Evolutionary conservation across 345 rosid species (phyloP), one percentile per base, ranked within the genome.

Genomic region (Pistacia vera): DNA sequence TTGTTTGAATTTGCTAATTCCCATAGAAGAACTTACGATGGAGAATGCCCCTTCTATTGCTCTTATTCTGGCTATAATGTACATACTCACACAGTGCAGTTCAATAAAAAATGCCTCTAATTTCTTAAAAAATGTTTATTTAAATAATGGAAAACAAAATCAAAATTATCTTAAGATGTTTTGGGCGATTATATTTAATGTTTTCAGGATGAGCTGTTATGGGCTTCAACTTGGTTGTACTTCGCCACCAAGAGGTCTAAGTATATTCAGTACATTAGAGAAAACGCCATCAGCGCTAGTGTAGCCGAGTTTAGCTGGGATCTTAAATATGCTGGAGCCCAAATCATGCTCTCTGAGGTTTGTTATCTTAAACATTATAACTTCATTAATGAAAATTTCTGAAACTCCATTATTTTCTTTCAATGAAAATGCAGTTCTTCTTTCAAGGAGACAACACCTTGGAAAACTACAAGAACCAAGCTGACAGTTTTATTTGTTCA

Each of bases 1-100:
- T 91, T 95, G 65, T 95, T 86, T 65, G 20, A 80, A 75, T 85
- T 95, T 44, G 97, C 98, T 0, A 91, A 85, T 68, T 25, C 76
- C 11, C 87, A 88, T 82, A 90, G 86, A 81, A 92, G 91, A 77
- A 90, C 91, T 18, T 95, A 49, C 58, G 97, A 91, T 60, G 97
- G 98, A 81, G 98, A 90, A 85, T 95, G 97, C 83, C 98, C 98
- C 52, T 95, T 92, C 82, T 92, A 95, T 73, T 95, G 98, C 86
- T 95, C 99, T 41, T 84, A 61, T 87, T 90, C 97, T 7, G 99
- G 99, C 82, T 95, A 88, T 80, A 81, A 92, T 44, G 97, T 92
- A 88, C 28, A 54, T 72, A 71, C 76, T 58, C 76, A 66, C 66
- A 56, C 41, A 33, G 22, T 8, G 51, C 17, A 44, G 13, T 38